Base-by-base conservation (phyloP, 1,139 yeast species). In the Wickerhamomyces sp. region DNA sequence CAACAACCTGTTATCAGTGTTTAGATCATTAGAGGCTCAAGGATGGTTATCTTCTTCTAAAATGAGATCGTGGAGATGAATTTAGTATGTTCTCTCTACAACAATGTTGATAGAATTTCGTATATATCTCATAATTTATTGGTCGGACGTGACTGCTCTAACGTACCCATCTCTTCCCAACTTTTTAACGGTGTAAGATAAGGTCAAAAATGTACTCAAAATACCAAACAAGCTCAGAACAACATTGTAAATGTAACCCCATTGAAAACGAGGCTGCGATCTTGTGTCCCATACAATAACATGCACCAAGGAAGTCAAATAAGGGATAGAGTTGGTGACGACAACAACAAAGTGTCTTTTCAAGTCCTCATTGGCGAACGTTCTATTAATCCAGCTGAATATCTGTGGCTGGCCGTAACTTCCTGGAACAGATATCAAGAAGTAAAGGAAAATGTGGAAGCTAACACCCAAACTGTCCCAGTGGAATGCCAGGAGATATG, bases 181-280 rank as follows among this genome's bases (percentile, higher is more conserved):
- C 16, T 26, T 37, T 16, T 16, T 26, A 12, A 10, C 21, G 4
- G 38, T 32, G 23, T 16, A 35, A 7, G 22, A 27, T 18, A 34
- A 18, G 12, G 38, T 34, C n/a, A n/a, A 4, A 23, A 34, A 23
- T 7, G 40, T 37, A 5, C 19, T 36, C 26, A 29, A n/a, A 5
- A 34, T n/a, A 0, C 79, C 79, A 20, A 69, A 47, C 0, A 62
- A 38, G 5, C 66, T 40, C 32, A 73, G 56, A 27, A 60, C 54
- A 1, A 76, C 71, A 9, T 73, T 72, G 46, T 70, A 74, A 2
- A 67, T 60, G 44, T 68, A 73, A 0, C 80, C 79, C 38, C 64
- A 54, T 38, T 49, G 57, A 49, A 72, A 74, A 18, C 46, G 41
- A 0, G 79, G 79, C 43, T 64, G 58, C 36, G 66, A 70, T n/a